These are phyloP conservation scores for Balakata baccata DNA, from an alignment of 345 rosid species.

Conservation along the genomic window DNA sequence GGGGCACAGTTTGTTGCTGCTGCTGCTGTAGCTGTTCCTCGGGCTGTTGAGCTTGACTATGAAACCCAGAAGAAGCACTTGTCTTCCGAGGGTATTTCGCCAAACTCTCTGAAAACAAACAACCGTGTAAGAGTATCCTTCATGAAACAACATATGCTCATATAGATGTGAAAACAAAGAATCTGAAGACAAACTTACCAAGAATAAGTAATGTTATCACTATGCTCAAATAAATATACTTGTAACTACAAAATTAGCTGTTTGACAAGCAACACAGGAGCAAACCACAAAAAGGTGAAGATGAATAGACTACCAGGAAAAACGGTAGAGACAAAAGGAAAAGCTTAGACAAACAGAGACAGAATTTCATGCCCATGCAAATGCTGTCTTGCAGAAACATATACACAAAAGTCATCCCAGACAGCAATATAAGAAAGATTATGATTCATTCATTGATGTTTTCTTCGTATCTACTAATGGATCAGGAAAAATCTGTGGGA, in stretches of 20 bases:
- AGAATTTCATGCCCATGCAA: not conserved
- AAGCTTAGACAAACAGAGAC: not conserved
- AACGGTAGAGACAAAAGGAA: not conserved
- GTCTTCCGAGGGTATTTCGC: slow-evolving; percentile 87
- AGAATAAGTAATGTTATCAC: not conserved
- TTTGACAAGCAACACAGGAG: not conserved
- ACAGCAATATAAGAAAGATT: not conserved
- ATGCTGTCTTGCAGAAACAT: not conserved
- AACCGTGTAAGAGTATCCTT: not conserved
- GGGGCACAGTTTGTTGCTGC: slow-evolving; percentile 46
- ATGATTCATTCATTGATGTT: not conserved
- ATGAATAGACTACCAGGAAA: not conserved
- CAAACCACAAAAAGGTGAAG: no score
- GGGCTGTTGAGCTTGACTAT: slow-evolving; percentile 56
- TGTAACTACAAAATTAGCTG: not conserved
- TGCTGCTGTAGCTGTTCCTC: slow-evolving; percentile 50
- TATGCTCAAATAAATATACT: not conserved
- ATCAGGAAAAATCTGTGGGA: not conserved
- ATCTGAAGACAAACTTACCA: not conserved
- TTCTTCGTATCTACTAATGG: not conserved
- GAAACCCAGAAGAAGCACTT: slow-evolving; percentile 48
- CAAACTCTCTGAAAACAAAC: slow-evolving; percentile 70
- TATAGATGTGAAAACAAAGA: not conserved
- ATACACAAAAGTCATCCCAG: not conserved
- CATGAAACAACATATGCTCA: not conserved